These are phyloP conservation scores for Penicillium olsonii DNA, from an alignment of 2,329 filamentous ascomycete genomes.

Conservation along the genomic window DNA sequence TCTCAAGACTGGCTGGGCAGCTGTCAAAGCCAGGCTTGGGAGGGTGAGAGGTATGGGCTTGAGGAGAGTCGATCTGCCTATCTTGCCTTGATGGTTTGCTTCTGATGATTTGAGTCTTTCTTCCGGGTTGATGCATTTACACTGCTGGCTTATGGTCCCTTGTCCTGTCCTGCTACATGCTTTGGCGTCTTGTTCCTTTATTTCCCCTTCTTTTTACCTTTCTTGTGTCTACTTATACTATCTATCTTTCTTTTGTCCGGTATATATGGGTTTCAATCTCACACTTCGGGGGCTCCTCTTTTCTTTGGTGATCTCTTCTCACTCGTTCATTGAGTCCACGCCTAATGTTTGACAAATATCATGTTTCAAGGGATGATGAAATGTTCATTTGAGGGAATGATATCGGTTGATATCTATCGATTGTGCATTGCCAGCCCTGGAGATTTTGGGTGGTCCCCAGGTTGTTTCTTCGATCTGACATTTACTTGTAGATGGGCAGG, in stretches of 20 bases:
- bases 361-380: no score
- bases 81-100: constrained; percentile 22
- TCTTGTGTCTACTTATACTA: constrained; percentile 11
- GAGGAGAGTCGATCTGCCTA: constrained; percentile 25
- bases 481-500: no score
- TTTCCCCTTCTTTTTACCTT: constrained; percentile 6
- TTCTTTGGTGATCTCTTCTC: constrained; percentile 5
- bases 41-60: constrained; percentile 25
- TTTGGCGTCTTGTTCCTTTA: constrained; percentile 6
- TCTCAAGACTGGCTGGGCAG: constrained; percentile 35
- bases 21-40: constrained; percentile 35
- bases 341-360: background rate
- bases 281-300: constrained; percentile 13
- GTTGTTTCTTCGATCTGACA: no score
- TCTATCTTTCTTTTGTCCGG: constrained; percentile 22
- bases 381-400: no score
- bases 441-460: no score
- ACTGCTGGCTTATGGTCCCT: background rate
- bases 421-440: no score
- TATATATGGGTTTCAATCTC: constrained; percentile 29
- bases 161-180: background rate
- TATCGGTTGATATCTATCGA: no score
- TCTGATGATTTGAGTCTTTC: constrained; percentile 1
- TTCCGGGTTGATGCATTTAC: constrained; percentile 2
- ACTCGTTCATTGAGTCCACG: background rate